phyloP scores from a whole-genome alignment of 345 rosid species.

The Arabidopsis arenosa region DNA sequence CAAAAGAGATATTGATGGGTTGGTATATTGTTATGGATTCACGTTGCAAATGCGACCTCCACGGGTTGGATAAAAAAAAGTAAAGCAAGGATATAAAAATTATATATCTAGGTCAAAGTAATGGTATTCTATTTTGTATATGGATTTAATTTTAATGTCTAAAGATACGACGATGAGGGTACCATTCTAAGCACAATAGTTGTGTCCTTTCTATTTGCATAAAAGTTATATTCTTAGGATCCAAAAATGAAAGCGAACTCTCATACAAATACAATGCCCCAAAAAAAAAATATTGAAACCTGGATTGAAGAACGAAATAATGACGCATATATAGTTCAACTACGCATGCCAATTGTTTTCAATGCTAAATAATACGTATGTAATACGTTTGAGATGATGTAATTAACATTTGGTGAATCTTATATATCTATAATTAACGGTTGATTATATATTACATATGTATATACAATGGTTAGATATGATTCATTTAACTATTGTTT shows the following conservation, averaged over 20 bases:
- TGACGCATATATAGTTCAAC: not conserved
- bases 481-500: no score
- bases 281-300: not conserved
- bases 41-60: conserved; percentile 16
- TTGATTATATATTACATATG: not conserved
- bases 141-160: not conserved
- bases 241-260: conserved; percentile 36
- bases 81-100: not conserved
- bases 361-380: not conserved
- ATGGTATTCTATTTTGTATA: not conserved
- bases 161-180: conserved; percentile 29
- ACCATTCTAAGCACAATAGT: conserved; percentile 25
- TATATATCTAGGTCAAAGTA: no score
- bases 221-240: conserved; percentile 41
- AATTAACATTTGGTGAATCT: not conserved
- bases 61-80: not conserved
- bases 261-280: conserved; percentile 12
- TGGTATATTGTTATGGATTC: conserved; percentile 9
- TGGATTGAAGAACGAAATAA: not conserved
- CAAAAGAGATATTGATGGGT: not conserved
- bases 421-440: not conserved
- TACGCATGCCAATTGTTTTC: not conserved
- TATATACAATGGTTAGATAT: no score
- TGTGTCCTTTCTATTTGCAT: conserved; percentile 37
- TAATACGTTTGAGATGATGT: conserved; percentile 2